phyloP scores from a whole-genome alignment of 352 stramenopile genomes.

The Phytophthora melonis region DNA sequence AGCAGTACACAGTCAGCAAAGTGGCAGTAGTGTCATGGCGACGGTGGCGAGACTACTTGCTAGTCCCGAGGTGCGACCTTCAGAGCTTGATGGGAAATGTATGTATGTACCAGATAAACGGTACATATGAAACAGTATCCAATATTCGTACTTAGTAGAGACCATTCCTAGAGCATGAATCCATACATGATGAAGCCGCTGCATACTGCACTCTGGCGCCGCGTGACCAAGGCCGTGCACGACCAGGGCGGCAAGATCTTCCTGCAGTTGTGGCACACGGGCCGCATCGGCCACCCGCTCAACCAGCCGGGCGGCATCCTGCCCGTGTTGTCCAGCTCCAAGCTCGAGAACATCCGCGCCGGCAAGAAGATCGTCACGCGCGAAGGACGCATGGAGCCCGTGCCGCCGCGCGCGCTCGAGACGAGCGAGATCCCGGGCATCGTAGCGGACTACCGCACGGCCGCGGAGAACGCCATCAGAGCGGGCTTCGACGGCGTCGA shows the following conservation, averaged over 20 bases:
- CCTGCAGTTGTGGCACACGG: conserved; percentile 90
- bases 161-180: too few species aligned
- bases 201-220: too few species aligned
- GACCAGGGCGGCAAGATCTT: conserved; percentile 81
- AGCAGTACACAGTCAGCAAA: too few species aligned
- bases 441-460: conserved; percentile 78
- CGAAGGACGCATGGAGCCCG: conserved; percentile 48
- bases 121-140: too few species aligned
- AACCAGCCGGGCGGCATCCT: conserved; percentile 69
- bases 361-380: conserved; percentile 55
- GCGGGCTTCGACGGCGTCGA: conserved; percentile 93
- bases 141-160: too few species aligned
- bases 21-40: too few species aligned
- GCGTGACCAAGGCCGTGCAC: conserved; percentile 74
- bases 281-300: conserved; percentile 71
- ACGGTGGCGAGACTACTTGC: too few species aligned
- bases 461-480: too few species aligned
- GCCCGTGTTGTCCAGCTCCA: conserved; percentile 67
- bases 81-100: too few species aligned
- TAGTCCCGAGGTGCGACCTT: too few species aligned
- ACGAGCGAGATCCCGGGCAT: conserved; percentile 75
- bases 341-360: conserved; percentile 39
- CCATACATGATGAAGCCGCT: too few species aligned
- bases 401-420: conserved; percentile 72
- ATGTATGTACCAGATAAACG: too few species aligned